Percentiles rank a stretch among this genome's conserved stretches.
These are phyloP conservation scores for Chaetomiaceae sp. DNA, from an alignment of 2,329 filamentous ascomycete genomes.

Conservation along the genomic window DNA sequence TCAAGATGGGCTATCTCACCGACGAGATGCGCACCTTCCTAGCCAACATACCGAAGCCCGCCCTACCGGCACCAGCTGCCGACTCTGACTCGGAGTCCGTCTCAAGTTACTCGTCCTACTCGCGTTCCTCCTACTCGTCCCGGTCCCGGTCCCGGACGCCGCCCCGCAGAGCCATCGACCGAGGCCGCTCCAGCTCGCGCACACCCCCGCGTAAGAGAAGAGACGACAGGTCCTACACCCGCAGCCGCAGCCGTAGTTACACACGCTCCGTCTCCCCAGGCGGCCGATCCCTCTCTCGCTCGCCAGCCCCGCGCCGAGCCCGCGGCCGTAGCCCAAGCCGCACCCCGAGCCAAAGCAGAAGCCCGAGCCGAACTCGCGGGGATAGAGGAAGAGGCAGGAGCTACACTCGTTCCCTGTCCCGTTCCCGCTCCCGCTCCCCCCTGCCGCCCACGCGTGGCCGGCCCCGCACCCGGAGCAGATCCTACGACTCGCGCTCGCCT, in stretches of 20 bases:
- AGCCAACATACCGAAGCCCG: slow-evolving; percentile 83
- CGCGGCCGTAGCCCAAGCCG: slow-evolving; percentile 13
- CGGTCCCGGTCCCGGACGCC: slow-evolving; percentile 38
- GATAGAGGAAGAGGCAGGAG: slow-evolving; percentile 5
- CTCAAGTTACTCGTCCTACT: slow-evolving; percentile 75
- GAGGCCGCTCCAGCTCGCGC: slow-evolving; percentile 34
- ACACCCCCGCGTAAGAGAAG: slow-evolving; percentile 21
- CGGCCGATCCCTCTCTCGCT: slow-evolving; percentile 16
- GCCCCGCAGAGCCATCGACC: slow-evolving; percentile 33
- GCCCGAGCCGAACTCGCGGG: background rate
- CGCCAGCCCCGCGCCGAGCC: slow-evolving; percentile 15
- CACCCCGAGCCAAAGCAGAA: slow-evolving; percentile 6
- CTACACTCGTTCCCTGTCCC: slow-evolving; percentile 24
- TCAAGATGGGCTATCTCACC: slow-evolving; percentile 90
- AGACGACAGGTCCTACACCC: slow-evolving; percentile 23
- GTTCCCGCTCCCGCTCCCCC: slow-evolving; percentile 13
- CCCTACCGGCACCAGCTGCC: slow-evolving; percentile 62
- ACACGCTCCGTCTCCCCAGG: slow-evolving; percentile 19
- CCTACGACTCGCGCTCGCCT: slow-evolving; percentile 21
- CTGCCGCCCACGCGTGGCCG: slow-evolving; percentile 16
- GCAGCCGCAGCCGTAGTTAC: slow-evolving; percentile 24
- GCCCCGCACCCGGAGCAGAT: slow-evolving; percentile 17
- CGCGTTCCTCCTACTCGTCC: slow-evolving; percentile 54
- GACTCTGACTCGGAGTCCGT: slow-evolving; percentile 67
- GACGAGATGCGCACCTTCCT: slow-evolving; percentile 92